Percentiles rank a stretch among this genome's conserved stretches.
Evolutionary conservation across 2,329 filamentous ascomycete species (phyloP).

Genomic region (Aspergillus unguis): DNA sequence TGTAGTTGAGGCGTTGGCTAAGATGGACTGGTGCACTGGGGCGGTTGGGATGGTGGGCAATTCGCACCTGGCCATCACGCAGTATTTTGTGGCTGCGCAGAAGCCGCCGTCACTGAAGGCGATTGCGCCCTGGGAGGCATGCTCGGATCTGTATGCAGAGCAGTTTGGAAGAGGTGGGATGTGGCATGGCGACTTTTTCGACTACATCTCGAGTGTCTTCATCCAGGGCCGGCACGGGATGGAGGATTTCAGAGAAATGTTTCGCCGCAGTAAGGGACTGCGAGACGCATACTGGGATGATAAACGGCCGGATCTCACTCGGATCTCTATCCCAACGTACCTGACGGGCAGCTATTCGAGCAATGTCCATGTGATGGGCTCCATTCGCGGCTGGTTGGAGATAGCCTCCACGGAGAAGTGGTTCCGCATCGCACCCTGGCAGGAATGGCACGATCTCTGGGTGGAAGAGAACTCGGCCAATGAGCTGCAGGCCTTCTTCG

Average conservation of each 20-base stretch:
- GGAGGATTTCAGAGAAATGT: conserved; percentile 1
- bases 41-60: conserved; percentile 45
- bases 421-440: background rate
- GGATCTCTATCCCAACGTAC: background rate
- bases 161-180: background rate
- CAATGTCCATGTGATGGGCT: background rate
- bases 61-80: conserved; percentile 40
- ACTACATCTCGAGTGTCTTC: background rate
- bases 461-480: background rate
- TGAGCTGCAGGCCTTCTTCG: background rate
- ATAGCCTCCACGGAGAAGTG: background rate
- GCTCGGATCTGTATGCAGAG: background rate
- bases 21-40: conserved; percentile 45
- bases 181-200: background rate
- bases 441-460: conserved; percentile 4
- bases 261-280: background rate
- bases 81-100: conserved; percentile 43
- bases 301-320: background rate
- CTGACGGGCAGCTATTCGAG: background rate
- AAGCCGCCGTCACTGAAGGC: conserved; percentile 41
- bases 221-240: background rate
- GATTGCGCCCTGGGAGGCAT: conserved; percentile 47
- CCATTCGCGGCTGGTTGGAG: background rate
- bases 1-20: conserved; percentile 42
- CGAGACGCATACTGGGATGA: background rate